These are phyloP conservation scores for Phytophthora citrophthora DNA, from an alignment of 352 stramenopile species.

Conservation along the genomic window DNA sequence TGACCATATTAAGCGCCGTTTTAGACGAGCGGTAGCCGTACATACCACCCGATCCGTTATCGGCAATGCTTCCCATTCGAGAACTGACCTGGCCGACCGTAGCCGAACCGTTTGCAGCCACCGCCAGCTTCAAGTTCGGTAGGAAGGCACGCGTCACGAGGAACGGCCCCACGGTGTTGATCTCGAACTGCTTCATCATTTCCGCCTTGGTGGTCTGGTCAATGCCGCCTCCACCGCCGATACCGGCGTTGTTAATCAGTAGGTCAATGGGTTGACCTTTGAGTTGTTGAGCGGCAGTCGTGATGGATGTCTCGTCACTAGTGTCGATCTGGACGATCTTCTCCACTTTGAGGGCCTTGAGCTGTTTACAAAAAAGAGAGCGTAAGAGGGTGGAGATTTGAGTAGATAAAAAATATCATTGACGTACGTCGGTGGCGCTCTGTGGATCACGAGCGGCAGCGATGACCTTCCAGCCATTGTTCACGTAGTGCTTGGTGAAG, in stretches of 20 bases:
- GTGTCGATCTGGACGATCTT: slow-evolving; percentile 37
- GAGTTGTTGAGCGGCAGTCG: slow-evolving; percentile 36
- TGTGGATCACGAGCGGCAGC: slow-evolving; percentile 27
- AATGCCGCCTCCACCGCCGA: slow-evolving; percentile 40
- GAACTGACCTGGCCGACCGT: slow-evolving; percentile 51
- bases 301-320: slow-evolving; percentile 42
- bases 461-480: slow-evolving; percentile 55
- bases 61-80: slow-evolving; percentile 47
- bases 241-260: slow-evolving; percentile 57
- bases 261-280: slow-evolving; percentile 55
- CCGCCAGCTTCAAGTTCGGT: slow-evolving; percentile 47
- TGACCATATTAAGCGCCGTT: slow-evolving; percentile 70
- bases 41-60: slow-evolving; percentile 27
- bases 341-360: slow-evolving; percentile 12
- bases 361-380: slow-evolving; percentile 10
- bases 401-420: not conserved
- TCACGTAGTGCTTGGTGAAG: slow-evolving; percentile 47
- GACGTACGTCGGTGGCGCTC: slow-evolving; percentile 8
- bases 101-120: slow-evolving; percentile 26
- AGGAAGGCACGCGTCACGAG: slow-evolving; percentile 53
- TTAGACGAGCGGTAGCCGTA: slow-evolving; percentile 76
- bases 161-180: slow-evolving; percentile 61
- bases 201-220: slow-evolving; percentile 44
- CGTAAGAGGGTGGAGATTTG: no score
- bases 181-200: slow-evolving; percentile 58